Evolutionary conservation across 768 basidiomycete species (phyloP).

Genomic region (Boletus sp.): DNA sequence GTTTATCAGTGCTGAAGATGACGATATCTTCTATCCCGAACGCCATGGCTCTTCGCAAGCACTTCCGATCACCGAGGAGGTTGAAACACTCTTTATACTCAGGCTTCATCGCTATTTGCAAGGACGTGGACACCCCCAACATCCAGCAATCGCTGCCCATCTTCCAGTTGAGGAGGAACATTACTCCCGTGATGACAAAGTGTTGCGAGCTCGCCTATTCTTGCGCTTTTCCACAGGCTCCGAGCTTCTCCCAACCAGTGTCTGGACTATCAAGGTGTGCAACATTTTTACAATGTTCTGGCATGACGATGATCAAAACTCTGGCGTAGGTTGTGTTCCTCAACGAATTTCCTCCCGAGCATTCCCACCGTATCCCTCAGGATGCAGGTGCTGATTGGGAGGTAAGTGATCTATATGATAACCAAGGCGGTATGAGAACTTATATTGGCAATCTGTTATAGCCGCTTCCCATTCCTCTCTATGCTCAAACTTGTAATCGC

Average conservation of each 20-base stretch:
- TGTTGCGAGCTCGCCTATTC: background rate
- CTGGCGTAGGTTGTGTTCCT: background rate
- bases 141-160: background rate
- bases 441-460: background rate
- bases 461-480: background rate
- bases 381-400: background rate
- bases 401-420: background rate
- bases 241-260: background rate
- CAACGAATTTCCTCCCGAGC: background rate
- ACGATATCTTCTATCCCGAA: background rate
- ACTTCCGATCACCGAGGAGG: background rate
- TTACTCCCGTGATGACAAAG: background rate
- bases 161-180: background rate
- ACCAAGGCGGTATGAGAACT: background rate
- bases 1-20: background rate
- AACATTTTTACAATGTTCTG: background rate
- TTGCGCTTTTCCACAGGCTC: background rate
- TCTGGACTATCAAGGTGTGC: background rate
- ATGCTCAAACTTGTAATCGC: background rate
- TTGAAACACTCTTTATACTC: background rate
- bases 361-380: background rate
- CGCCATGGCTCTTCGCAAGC: background rate
- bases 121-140: background rate
- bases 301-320: background rate
- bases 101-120: background rate